These are phyloP conservation scores for Phytophthora rubi DNA, from an alignment of 352 stramenopile genomes.

Conservation along the genomic window DNA sequence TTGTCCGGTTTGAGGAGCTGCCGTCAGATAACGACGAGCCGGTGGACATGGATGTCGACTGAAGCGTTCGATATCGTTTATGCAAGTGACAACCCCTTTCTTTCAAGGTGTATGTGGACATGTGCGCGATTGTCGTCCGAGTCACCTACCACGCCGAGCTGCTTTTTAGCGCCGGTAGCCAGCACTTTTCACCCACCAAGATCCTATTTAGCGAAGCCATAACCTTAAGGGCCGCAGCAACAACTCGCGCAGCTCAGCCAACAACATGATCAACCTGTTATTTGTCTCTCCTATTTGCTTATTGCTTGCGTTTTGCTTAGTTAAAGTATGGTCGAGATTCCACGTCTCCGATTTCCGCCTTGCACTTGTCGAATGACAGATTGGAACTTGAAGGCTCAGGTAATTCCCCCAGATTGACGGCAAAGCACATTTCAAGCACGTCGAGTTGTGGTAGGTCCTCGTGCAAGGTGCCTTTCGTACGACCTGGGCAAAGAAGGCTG, in stretches of 20 bases:
- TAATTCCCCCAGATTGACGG: background rate
- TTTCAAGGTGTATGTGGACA: background rate
- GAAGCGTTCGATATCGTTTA: constrained; percentile 12
- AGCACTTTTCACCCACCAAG: background rate
- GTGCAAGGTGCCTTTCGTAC: constrained; percentile 65
- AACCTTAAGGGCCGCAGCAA: constrained; percentile 15
- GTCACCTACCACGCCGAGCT: constrained; percentile 6
- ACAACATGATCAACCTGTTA: background rate
- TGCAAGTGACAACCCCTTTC: background rate
- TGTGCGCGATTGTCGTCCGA: background rate
- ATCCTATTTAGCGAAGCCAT: constrained; percentile 28
- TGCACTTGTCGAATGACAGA: background rate
- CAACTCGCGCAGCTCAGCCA: background rate
- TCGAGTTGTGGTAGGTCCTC: background rate
- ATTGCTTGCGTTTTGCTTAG: background rate
- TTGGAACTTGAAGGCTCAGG: no score
- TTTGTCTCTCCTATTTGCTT: background rate
- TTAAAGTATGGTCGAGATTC: background rate
- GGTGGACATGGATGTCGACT: constrained; percentile 86
- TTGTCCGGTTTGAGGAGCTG: constrained; percentile 79
- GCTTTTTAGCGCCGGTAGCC: constrained; percentile 10
- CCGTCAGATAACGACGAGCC: constrained; percentile 65
- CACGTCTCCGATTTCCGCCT: background rate
- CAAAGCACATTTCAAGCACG: background rate
- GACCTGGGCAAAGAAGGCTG: constrained; percentile 46